phyloP scores from a whole-genome alignment of 108 stramenopile species.

The Epipyxis sp. region DNA sequence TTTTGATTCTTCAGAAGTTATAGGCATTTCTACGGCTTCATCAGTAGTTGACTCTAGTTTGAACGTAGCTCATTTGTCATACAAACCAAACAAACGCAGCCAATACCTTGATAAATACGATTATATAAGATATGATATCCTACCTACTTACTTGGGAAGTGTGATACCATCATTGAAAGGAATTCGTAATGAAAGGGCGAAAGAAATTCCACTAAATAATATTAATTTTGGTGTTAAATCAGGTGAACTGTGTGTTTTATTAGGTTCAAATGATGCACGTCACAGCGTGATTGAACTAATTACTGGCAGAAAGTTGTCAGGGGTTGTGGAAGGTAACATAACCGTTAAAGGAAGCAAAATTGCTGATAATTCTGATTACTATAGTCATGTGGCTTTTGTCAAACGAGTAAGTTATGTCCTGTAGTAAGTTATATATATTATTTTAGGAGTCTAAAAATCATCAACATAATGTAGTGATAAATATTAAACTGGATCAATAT shows the following conservation, averaged over 20 bases:
- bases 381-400: slow-evolving; percentile 14
- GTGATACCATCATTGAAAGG: slow-evolving; percentile 8
- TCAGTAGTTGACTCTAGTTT: no score
- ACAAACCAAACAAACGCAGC: no score
- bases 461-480: background rate
- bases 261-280: background rate
- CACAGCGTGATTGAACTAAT: background rate
- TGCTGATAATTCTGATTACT: background rate
- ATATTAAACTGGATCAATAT: background rate
- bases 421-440: background rate
- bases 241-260: background rate
- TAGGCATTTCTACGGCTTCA: no score
- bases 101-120: no score
- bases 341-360: background rate
- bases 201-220: background rate
- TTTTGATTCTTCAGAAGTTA: no score
- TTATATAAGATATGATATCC: no score
- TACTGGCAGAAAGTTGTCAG: background rate
- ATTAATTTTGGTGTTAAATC: background rate
- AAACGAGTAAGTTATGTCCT: background rate
- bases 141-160: no score
- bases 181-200: background rate
- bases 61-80: no score
- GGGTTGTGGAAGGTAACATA: background rate
- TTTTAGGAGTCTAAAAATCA: background rate